Evolutionary conservation across 148 eudicot species (phyloP), one percentile per base, ranked within the genome.

Genomic region (Vaccinium macrocarpon): DNA sequence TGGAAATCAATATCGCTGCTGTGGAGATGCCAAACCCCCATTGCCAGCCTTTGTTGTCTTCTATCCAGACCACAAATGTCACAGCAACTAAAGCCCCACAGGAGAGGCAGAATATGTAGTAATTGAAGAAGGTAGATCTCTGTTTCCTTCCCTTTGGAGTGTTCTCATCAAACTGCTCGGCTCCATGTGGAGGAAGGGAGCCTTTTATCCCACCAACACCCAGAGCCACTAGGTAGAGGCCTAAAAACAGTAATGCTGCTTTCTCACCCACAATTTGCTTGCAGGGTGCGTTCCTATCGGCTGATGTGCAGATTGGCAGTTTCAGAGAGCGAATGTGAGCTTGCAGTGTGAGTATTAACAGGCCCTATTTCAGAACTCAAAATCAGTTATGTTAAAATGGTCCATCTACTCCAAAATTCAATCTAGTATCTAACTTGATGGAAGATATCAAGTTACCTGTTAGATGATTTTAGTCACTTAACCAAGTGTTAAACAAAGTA

Each of bases 181-280:
- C 99, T 32, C 99, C 99, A 49, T 96, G 99, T 8, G 99, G 90
- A 1, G 98, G 97, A 66, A 96, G 92, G 18, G 95, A 90, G 7
- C 98, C 97, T 90, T 96, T 96, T 9, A 96, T 96, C 55, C 99
- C 99, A 73, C 98, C 98, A 46, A 96, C 99, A 25, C 99, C 99
- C 19, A 96, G 82, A 25, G 99, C 99, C 50, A 92, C 93, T 86
- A 92, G 76, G 77, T 96, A 96, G 25, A 96, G 93, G 18, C 99
- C 97, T 74, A 85, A 12, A 56, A 90, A 96, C 0, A 96, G 81
- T 73, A 92, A 46, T 50, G 89, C 91, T n/a, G 88, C 86, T 82
- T 89, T 89, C n/a, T 83, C 90, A 4, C 88, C 88, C 57, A 71
- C 81, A 50, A 88, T 91, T 86, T 87, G 84, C 53, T 87, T 80